These are phyloP conservation scores for Pneumocystis oryctolagi DNA, from an alignment of 1,139 yeast genomes.

Conservation along the genomic window DNA sequence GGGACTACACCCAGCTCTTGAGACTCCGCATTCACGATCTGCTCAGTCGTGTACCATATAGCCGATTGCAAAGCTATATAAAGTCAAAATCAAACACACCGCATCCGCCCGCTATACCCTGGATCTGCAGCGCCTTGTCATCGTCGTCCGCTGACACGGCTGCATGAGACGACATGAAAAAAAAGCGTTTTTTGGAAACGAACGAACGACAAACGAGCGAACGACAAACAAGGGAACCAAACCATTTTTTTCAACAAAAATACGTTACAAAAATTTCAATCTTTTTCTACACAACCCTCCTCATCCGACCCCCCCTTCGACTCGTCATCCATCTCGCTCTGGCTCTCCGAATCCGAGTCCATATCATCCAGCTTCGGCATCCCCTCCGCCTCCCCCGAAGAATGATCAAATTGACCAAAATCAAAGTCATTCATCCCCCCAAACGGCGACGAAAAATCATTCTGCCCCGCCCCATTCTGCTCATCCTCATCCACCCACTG, in stretches of 20 bases:
- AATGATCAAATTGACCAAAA: slow-evolving; percentile 16
- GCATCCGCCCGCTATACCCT: background rate
- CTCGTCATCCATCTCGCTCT: slow-evolving; percentile 18
- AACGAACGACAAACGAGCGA: background rate
- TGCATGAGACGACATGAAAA: background rate
- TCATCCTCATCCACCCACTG: slow-evolving; percentile 91
- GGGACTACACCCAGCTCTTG: background rate
- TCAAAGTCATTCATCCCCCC: slow-evolving; percentile 14
- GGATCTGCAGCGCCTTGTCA: background rate
- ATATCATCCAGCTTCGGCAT: slow-evolving; percentile 21
- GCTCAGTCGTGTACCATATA: background rate
- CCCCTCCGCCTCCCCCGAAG: background rate
- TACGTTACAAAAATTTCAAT: background rate
- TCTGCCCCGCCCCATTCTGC: slow-evolving; percentile 41
- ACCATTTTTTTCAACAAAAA: background rate
- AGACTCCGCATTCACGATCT: background rate
- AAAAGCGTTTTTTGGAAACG: background rate
- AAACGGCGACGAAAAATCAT: slow-evolving; percentile 24
- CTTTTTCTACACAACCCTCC: background rate
- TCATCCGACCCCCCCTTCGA: background rate
- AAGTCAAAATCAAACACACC: background rate
- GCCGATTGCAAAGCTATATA: background rate
- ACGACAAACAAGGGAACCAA: background rate
- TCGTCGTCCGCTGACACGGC: background rate
- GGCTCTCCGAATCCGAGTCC: slow-evolving; percentile 16